These are phyloP conservation scores for Claviceps pazoutovae DNA, from an alignment of 2,329 filamentous ascomycete genomes.

Conservation along the genomic window DNA sequence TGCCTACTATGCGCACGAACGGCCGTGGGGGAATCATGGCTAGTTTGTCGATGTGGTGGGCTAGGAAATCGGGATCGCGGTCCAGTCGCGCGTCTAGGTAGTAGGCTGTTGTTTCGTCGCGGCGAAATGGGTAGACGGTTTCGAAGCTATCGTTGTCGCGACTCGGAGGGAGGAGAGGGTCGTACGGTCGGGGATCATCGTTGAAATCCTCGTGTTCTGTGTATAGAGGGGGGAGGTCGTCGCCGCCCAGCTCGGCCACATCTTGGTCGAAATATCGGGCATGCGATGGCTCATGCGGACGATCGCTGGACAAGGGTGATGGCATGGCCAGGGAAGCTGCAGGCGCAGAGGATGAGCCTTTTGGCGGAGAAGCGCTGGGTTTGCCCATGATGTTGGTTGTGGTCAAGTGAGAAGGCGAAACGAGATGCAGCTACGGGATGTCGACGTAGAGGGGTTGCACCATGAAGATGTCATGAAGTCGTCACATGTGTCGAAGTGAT, in stretches of 20 bases:
- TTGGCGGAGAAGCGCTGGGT: constrained; percentile 8
- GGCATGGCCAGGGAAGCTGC: constrained; percentile 16
- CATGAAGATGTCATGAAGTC: background rate
- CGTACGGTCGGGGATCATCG: constrained; percentile 6
- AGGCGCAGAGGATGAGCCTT: constrained; percentile 9
- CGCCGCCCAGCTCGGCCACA: constrained; percentile 18
- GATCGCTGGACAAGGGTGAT: constrained; percentile 1
- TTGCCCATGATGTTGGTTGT: constrained; percentile 13
- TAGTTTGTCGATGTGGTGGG: constrained; percentile 29
- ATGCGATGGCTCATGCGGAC: constrained; percentile 7
- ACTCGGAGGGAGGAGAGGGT: constrained; percentile 14
- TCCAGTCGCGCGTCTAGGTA: constrained; percentile 34
- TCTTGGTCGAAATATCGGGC: constrained; percentile 23
- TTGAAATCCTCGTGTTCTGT: constrained; percentile 19
- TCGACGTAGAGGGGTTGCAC: background rate
- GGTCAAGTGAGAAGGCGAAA: background rate
- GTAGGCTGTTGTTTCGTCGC: constrained; percentile 19
- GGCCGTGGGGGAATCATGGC: constrained; percentile 37
- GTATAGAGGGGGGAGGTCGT: constrained; percentile 34
- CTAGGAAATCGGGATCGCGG: constrained; percentile 27
- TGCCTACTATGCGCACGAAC: constrained; percentile 37
- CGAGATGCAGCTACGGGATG: background rate
- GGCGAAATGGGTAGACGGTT: constrained; percentile 14
- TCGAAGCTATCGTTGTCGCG: constrained; percentile 7
- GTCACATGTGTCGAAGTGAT: background rate